Evolutionary conservation across 345 rosid species (phyloP).

Genomic region (Raphanus raphanistrum): DNA sequence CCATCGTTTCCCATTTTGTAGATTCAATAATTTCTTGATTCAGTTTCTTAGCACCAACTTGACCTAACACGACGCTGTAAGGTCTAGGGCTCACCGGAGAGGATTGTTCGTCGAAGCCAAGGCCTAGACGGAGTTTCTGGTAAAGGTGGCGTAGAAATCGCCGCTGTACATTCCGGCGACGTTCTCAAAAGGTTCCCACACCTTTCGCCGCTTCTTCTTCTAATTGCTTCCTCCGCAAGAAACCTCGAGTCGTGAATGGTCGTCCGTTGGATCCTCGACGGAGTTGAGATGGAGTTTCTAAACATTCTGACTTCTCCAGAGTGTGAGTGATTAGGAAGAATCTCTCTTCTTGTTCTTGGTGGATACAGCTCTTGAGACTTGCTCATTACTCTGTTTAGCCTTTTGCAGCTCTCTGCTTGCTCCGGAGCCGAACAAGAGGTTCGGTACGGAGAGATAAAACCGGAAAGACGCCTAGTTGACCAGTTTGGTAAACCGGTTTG

Average conservation of each 20-base stretch:
- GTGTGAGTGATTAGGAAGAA: conserved; percentile 45
- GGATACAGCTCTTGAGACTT: conserved; percentile 60
- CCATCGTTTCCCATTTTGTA: conserved; percentile 96
- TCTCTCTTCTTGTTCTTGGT: conserved; percentile 43
- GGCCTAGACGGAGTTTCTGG: conserved; percentile 84
- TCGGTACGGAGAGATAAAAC: conserved; percentile 51
- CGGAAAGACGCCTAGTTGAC: conserved; percentile 48
- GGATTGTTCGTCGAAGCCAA: conserved; percentile 77
- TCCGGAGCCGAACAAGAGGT: conserved; percentile 56
- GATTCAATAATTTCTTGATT: conserved; percentile 41
- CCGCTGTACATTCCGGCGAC: conserved; percentile 26
- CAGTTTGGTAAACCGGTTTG: conserved; percentile 35
- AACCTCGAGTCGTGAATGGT: conserved; percentile 20
- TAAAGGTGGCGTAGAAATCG: conserved; percentile 53
- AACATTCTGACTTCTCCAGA: conserved; percentile 35
- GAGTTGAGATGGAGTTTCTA: conserved; percentile 33
- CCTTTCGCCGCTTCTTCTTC: conserved; percentile 23
- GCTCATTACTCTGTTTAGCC: conserved; percentile 45
- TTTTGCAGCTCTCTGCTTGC: conserved; percentile 49
- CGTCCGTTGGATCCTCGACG: conserved; percentile 39
- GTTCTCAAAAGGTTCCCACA: conserved; percentile 18
- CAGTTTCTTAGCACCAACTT: conserved; percentile 36
- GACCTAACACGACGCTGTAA: conserved; percentile 33
- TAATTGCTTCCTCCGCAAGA: conserved; percentile 30
- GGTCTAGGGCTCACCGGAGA: conserved; percentile 47